Percentiles rank a stretch among this genome's conserved stretches.
phyloP scores from a whole-genome alignment of 139 green algal genomes.

The Eudorina sp. region DNA sequence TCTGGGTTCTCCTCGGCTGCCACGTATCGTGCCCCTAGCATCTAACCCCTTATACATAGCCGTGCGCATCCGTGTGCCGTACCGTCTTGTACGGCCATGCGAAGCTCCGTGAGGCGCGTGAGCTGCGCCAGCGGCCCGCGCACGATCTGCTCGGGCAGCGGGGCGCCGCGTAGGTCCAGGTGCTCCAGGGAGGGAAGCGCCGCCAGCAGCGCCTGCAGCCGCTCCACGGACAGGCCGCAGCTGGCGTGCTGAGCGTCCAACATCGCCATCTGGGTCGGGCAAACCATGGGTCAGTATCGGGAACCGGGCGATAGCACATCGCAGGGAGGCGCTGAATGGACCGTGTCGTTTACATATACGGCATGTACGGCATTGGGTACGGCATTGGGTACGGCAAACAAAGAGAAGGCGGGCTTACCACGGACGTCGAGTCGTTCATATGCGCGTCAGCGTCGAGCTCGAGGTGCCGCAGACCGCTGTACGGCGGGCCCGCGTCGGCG shows the following conservation, averaged over 20 bases:
- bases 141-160: neutral
- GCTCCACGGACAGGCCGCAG: neutral
- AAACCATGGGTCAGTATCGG: too few species aligned
- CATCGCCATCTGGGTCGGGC: conserved; percentile 24
- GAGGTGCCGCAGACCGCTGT: conserved; percentile 10
- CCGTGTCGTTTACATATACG: too few species aligned
- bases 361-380: too few species aligned
- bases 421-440: neutral
- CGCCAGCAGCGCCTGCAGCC: neutral
- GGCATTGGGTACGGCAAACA: too few species aligned
- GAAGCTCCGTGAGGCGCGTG: conserved; percentile 1
- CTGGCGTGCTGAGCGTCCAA: neutral
- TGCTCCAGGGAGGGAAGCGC: conserved; percentile 4
- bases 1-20: too few species aligned
- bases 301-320: too few species aligned
- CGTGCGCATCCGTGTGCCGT: neutral
- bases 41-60: neutral
- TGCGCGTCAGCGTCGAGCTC: conserved; percentile 22
- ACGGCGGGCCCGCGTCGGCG: neutral
- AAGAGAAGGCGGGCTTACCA: conserved; percentile 4
- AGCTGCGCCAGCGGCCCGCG: neutral
- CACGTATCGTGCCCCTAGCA: too few species aligned
- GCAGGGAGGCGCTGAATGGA: too few species aligned
- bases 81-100: neutral
- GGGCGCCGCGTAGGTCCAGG: neutral